These are phyloP conservation scores for Saccharomycopsis sp. DNA, from an alignment of 805 yeast genomes.

Conservation along the genomic window DNA sequence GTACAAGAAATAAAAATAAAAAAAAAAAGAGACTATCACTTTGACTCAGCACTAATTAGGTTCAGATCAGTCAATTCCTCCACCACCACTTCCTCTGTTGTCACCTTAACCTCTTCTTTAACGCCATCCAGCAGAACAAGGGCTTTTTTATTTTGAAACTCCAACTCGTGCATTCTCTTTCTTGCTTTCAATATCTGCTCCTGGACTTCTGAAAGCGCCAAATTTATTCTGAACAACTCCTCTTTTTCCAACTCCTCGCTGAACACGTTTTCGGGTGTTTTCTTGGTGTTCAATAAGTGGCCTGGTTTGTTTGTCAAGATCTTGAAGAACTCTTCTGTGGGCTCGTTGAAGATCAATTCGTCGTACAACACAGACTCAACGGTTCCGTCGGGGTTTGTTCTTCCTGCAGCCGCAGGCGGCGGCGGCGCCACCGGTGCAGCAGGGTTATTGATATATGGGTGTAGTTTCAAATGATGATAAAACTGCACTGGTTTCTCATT, in stretches of 20 bases:
- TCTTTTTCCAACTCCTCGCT: constrained; percentile 52
- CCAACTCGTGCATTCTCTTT: no score
- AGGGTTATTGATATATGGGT: constrained; percentile 55
- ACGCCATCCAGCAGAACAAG: no score
- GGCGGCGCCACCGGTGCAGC: constrained; percentile 34
- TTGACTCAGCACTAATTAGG: no score
- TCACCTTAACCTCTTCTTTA: no score
- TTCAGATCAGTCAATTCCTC: no score
- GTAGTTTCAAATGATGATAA: constrained; percentile 84
- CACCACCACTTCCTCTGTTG: no score
- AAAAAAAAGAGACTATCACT: no score
- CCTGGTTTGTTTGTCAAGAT: constrained; percentile 61
- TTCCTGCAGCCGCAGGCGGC: constrained; percentile 9
- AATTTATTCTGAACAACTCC: constrained; percentile 48
- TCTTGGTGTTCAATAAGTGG: constrained; percentile 38
- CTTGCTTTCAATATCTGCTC: constrained; percentile 13
- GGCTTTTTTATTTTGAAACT: no score
- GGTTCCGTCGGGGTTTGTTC: constrained; percentile 25
- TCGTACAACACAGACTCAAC: constrained; percentile 67
- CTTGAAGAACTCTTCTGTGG: constrained; percentile 83
- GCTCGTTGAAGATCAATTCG: constrained; percentile 91
- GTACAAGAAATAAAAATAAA: no score
- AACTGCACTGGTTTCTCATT: constrained; percentile 80
- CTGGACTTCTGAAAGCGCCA: constrained; percentile 26
- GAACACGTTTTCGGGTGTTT: constrained; percentile 31